Conservation (phyloP, 2,329 filamentous ascomycete species). For the Sarocladiaceae sp. region DNA sequence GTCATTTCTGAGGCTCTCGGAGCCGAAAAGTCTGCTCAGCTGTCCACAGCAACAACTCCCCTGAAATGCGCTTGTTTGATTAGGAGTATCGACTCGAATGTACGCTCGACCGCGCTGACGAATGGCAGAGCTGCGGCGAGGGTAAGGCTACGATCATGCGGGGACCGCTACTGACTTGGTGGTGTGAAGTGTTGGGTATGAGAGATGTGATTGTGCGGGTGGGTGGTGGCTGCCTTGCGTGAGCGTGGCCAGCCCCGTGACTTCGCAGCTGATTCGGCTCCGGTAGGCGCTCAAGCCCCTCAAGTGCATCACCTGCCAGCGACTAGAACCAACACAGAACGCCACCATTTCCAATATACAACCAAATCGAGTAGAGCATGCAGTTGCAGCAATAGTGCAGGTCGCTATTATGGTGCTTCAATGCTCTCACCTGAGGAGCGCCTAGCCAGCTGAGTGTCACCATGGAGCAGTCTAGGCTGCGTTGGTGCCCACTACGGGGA, state of each 20-base stretch:
- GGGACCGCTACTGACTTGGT: neutral
- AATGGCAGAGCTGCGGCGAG: neutral
- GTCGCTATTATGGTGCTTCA: neutral
- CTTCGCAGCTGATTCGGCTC: neutral
- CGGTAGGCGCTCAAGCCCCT: neutral
- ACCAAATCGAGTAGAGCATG: neutral
- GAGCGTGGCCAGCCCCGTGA: neutral
- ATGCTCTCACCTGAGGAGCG: neutral
- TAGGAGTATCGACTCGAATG: neutral
- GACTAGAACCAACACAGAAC: neutral
- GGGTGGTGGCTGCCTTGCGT: neutral
- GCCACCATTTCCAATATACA: neutral
- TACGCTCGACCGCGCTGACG: neutral
- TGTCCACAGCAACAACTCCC: no score
- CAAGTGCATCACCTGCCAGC: neutral
- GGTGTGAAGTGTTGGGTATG: neutral
- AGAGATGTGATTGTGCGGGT: neutral
- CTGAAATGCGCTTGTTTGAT: no score
- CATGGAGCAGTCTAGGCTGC: neutral
- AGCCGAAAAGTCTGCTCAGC: neutral
- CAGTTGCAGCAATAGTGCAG: constrained; percentile 4
- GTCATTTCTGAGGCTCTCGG: neutral
- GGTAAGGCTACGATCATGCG: neutral
- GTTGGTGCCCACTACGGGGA: no score
- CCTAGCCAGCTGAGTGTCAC: neutral